A percentile compares a stretch with the other conserved stretches of the same genome.
Evolutionary conservation across 352 stramenopile genomes (phyloP).

Genomic region (Pythium guiyangense): DNA sequence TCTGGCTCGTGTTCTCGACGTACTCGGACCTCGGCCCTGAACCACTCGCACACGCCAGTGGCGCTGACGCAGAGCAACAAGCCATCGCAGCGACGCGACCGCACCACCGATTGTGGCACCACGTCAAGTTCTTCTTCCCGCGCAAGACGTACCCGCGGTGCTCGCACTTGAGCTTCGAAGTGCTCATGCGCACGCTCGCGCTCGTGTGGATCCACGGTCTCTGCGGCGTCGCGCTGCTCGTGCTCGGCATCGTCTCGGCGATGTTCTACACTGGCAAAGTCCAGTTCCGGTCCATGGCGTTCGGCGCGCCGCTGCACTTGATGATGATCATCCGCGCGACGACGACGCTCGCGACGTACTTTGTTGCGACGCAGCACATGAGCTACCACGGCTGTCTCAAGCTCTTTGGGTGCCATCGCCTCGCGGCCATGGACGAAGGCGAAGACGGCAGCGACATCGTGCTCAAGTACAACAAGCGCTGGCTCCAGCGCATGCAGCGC

Average conservation of each 20-base stretch:
- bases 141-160: conserved; percentile 60
- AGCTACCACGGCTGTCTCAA: conserved; percentile 57
- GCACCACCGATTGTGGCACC: conserved; percentile 39
- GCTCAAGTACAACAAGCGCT: conserved; percentile 61
- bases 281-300: conserved; percentile 39
- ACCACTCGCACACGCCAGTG: not conserved
- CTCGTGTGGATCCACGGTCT: conserved; percentile 69
- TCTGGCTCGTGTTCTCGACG: conserved; percentile 62
- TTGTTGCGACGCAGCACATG: conserved; percentile 53
- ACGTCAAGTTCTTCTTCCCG: conserved; percentile 62
- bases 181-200: conserved; percentile 61
- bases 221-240: conserved; percentile 44
- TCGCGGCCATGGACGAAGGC: conserved; percentile 27
- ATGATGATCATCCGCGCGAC: conserved; percentile 55
- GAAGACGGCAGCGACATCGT: conserved; percentile 44
- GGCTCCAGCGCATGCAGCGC: conserved; percentile 49
- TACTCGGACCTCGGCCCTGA: conserved; percentile 48
- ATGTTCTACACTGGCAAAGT: conserved; percentile 34
- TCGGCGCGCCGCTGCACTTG: conserved; percentile 60
- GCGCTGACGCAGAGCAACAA: not conserved
- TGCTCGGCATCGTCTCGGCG: conserved; percentile 41
- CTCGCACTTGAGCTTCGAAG: conserved; percentile 57
- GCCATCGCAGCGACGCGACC: not conserved
- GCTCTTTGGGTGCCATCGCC: conserved; percentile 34
- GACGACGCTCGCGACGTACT: conserved; percentile 46